phyloP scores from a whole-genome alignment of 2,329 filamentous ascomycete species.

The Cladorrhinum sp. region DNA sequence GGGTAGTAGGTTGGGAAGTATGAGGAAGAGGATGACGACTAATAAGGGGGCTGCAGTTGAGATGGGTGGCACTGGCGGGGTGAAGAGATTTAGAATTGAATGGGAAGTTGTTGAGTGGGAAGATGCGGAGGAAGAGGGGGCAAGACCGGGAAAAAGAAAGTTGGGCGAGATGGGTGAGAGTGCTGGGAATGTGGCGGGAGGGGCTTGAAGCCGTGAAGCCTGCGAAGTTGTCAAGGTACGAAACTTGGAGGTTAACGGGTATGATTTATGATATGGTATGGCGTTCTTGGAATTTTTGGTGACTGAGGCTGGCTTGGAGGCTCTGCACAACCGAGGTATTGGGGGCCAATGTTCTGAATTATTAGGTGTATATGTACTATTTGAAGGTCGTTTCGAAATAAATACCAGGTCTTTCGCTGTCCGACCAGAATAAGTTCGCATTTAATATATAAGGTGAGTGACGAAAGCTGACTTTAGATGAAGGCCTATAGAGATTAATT shows the following conservation, averaged over 20 bases:
- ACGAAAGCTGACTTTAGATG: background rate
- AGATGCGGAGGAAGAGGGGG: constrained; percentile 36
- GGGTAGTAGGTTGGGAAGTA: constrained; percentile 62
- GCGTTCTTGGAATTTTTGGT: background rate
- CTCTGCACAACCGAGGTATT: background rate
- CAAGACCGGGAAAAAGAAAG: constrained; percentile 16
- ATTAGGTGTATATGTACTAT: background rate
- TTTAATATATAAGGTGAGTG: background rate
- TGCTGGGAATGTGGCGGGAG: background rate
- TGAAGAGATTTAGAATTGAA: constrained; percentile 64
- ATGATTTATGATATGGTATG: background rate
- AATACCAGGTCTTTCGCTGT: background rate
- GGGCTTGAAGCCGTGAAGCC: background rate
- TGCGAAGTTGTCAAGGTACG: too few species aligned
- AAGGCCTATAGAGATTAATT: background rate
- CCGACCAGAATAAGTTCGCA: background rate
- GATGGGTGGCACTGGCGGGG: constrained; percentile 32
- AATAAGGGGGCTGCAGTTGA: constrained; percentile 51
- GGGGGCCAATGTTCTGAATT: background rate
- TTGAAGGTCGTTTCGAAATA: background rate
- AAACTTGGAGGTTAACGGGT: background rate
- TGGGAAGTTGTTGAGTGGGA: constrained; percentile 83
- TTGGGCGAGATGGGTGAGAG: constrained; percentile 10
- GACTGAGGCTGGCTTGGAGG: background rate
- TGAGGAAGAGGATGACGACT: constrained; percentile 51